Conservation (phyloP, 1,284 basidiomycete species). For the Butyriboletus appendiculatus region DNA sequence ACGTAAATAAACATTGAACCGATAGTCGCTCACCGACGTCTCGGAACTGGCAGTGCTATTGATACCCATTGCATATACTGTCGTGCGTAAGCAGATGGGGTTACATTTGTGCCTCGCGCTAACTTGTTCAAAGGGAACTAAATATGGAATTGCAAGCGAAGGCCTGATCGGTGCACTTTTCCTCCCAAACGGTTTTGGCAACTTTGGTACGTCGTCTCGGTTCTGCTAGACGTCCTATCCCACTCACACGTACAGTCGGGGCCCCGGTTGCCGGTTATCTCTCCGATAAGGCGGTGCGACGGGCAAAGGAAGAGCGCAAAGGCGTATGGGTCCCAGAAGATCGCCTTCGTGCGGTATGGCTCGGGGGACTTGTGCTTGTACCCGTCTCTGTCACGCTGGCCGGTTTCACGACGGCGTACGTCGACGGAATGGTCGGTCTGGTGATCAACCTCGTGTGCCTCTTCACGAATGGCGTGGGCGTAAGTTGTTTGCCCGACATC, state of each 20-base stretch:
- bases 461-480: conserved; percentile 52
- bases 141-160: conserved; percentile 60
- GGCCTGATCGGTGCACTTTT: conserved; percentile 62
- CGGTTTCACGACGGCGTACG: conserved; percentile 32
- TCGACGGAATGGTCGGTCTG: conserved; percentile 43
- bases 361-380: conserved; percentile 47
- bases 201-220: conserved; percentile 46
- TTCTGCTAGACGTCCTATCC: neutral
- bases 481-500: conserved; percentile 24
- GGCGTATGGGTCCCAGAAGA: conserved; percentile 61
- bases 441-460: conserved; percentile 43
- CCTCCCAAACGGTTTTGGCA: conserved; percentile 60
- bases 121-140: conserved; percentile 42
- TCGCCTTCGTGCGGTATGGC: conserved; percentile 50
- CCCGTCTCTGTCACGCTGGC: conserved; percentile 29
- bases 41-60: conserved; percentile 36
- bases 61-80: conserved; percentile 35
- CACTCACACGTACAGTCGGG: conserved; percentile 41
- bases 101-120: neutral
- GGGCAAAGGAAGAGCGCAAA: conserved; percentile 48
- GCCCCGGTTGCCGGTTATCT: conserved; percentile 52
- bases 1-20: neutral
- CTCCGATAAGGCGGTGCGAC: conserved; percentile 51
- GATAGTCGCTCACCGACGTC: neutral
- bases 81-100: conserved; percentile 23